Evolutionary conservation across 257 asterid species (phyloP), one percentile per base, ranked within the genome.

Genomic region (Fraxinus americana): DNA sequence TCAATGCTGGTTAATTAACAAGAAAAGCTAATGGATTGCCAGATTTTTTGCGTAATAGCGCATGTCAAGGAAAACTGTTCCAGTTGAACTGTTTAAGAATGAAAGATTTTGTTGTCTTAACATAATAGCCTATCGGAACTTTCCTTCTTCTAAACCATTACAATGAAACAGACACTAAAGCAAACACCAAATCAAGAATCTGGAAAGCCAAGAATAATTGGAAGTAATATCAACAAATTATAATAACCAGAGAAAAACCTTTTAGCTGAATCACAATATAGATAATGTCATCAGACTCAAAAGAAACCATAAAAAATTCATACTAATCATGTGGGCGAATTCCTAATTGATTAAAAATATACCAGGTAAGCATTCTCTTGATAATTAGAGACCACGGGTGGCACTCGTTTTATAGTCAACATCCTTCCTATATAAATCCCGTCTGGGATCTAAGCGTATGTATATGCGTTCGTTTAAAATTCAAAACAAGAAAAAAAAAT

Each of bases 311-410:
- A 0, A 34, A 34, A 34, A 34, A 3, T 34, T 34, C 41, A 36
- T 7, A 36, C 41, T 36, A 38, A 7, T 10, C 43, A 38, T 1
- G 43, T 38, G 11, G 43, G 43, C 43, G 11, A 38, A 38, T 38
- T 7, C 43, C 43, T 38, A 38, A 38, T 7, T 38, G 11, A 38
- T 34, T 34, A 34, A 34, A 25, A 25, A 25, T 25, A 25, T 25
- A 61, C 96, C 91, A n/a, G 94, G 94, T 75, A 89, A 86, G 79
- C 96, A 90, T 84, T 89, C 72, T 89, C 97, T 54, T 88, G 96
- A 76, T 88, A 85, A 45, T 92, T 92, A 23, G 96, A 92, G 65
- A 89, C 84, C 76, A 90, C 83, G 71, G 94, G 87, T 4, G 97
- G 85, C 65, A 92, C 96, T 87, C 88, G 89, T 79, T 83, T 92